Conservation (phyloP, 768 basidiomycete species). For the Serendipita sp. region DNA sequence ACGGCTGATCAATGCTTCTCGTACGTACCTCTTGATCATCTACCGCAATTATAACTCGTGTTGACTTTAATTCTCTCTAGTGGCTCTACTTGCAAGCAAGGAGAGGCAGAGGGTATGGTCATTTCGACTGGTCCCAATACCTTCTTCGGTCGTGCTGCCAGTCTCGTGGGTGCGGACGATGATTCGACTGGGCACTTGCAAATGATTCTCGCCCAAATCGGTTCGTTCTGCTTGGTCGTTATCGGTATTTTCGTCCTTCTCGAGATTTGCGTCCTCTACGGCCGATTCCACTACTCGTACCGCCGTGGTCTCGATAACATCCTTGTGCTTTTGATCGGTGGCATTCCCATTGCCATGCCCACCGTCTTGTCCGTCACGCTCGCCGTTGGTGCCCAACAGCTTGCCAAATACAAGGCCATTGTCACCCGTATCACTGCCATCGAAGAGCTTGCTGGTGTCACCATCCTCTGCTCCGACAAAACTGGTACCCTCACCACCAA, state of each 20-base stretch:
- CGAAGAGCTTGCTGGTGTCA: constrained; percentile 95
- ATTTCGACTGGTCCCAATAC: constrained; percentile 97
- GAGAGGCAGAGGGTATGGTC: constrained; percentile 96
- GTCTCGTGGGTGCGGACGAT: constrained; percentile 92
- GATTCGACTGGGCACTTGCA: constrained; percentile 97
- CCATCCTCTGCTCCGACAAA: constrained; percentile 98
- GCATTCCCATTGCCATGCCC: constrained; percentile 99
- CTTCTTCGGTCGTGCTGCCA: constrained; percentile 97
- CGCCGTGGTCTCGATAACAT: constrained; percentile 94
- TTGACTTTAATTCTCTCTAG: constrained; percentile 23
- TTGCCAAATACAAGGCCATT: constrained; percentile 98
- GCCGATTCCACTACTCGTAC: constrained; percentile 79
- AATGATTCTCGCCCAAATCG: constrained; percentile 95
- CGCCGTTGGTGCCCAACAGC: constrained; percentile 95
- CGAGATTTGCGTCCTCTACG: constrained; percentile 87
- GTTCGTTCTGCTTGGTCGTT: constrained; percentile 90
- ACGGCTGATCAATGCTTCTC: constrained; percentile 94
- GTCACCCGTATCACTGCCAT: constrained; percentile 99
- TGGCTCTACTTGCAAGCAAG: constrained; percentile 96
- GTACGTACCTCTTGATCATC: constrained; percentile 32
- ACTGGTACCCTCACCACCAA: constrained; percentile 97
- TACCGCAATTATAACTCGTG: constrained; percentile 6
- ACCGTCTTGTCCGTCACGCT: constrained; percentile 96
- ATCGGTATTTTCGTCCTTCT: constrained; percentile 93
- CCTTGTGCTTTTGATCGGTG: constrained; percentile 96